Conservation (phyloP, 2,329 filamentous ascomycete species). For the Colletotrichum somersetense region DNA sequence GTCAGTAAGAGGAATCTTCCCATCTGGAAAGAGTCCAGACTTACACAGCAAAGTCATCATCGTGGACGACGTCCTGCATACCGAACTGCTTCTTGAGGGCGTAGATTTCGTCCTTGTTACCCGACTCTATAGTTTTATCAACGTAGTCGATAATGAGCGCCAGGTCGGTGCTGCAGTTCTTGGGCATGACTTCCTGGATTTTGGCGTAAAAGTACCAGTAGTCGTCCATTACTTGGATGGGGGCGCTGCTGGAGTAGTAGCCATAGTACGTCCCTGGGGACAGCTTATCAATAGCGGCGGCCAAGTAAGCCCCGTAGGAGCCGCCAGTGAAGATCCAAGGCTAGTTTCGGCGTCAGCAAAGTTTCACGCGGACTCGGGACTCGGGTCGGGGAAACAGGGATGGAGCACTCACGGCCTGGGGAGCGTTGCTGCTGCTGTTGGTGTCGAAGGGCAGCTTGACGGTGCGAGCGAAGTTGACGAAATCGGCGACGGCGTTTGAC, state of each 20-base stretch:
- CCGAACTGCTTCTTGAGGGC: constrained; percentile 66
- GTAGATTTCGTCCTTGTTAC: constrained; percentile 55
- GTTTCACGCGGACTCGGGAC: neutral
- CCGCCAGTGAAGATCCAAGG: constrained; percentile 70
- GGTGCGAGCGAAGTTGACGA: constrained; percentile 66
- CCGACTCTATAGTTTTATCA: constrained; percentile 53
- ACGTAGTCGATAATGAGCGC: constrained; percentile 65
- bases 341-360: constrained; percentile 41
- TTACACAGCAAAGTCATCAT: constrained; percentile 63
- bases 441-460: constrained; percentile 66
- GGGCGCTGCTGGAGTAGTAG: constrained; percentile 68
- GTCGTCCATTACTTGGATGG: constrained; percentile 67
- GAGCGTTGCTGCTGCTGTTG: constrained; percentile 61
- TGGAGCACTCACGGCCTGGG: constrained; percentile 53
- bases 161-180: constrained; percentile 69
- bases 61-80: constrained; percentile 59
- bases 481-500: constrained; percentile 65
- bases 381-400: too few relatives aligned
- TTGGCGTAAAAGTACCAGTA: constrained; percentile 71
- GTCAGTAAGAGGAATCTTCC: neutral
- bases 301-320: constrained; percentile 68
- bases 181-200: constrained; percentile 68
- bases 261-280: constrained; percentile 71
- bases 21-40: rapidly evolving
- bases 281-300: constrained; percentile 66